Conservation (phyloP, 306 rosid genomes). For the Acacia crassicarpa region DNA sequence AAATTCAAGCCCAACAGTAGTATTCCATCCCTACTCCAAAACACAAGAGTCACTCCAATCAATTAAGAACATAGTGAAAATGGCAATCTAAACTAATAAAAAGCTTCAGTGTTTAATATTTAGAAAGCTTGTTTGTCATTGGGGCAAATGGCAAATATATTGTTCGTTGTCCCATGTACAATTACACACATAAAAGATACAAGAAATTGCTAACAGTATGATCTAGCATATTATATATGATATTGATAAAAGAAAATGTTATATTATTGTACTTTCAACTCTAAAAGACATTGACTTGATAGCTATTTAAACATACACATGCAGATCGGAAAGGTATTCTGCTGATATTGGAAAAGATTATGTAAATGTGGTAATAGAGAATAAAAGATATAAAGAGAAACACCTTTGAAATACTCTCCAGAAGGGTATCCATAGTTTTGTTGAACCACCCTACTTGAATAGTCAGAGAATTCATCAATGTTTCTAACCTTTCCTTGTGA, state of each 20-base stretch:
- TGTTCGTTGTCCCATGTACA: no score
- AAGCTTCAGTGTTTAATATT: no score
- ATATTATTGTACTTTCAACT: background rate
- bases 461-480: background rate
- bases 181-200: no score
- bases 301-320: background rate
- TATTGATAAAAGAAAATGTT: background rate
- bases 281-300: background rate
- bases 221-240: background rate
- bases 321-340: background rate
- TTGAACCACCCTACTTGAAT: background rate
- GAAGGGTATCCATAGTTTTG: background rate
- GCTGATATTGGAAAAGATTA: background rate
- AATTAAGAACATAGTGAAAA: background rate
- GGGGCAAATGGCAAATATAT: no score
- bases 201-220: background rate
- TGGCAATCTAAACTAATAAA: no score
- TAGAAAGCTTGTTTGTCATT: no score
- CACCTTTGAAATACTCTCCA: background rate
- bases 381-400: background rate
- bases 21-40: background rate
- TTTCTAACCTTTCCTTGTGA: background rate
- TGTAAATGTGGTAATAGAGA: background rate
- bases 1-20: background rate
- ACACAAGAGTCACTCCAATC: background rate